Evolutionary conservation across 495 filamentous ascomycete species (phyloP).

Genomic region (Penicillium macrosclerotiorum): DNA sequence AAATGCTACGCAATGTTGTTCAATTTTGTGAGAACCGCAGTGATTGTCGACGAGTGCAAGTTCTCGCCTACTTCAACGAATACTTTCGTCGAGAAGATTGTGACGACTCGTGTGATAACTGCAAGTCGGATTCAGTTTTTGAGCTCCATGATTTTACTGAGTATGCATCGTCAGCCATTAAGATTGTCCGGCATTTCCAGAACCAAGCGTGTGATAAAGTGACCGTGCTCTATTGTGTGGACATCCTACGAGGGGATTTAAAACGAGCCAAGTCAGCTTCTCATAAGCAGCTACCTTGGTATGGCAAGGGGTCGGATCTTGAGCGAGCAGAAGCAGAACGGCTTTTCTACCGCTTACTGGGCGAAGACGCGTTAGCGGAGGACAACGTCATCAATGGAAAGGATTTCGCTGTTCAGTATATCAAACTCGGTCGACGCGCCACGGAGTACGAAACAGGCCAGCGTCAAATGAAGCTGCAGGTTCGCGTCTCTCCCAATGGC

Average conservation of each 20-base stretch:
- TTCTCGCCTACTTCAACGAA: constrained; percentile 92
- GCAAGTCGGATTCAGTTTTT: constrained; percentile 64
- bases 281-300: constrained; percentile 49
- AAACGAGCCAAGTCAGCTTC: constrained; percentile 47
- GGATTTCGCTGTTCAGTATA: constrained; percentile 59
- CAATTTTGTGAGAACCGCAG: constrained; percentile 84
- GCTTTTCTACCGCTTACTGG: constrained; percentile 59
- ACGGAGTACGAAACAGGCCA: constrained; percentile 49
- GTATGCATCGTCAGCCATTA: constrained; percentile 66
- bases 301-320: constrained; percentile 54
- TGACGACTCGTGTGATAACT: constrained; percentile 79
- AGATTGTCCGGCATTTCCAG: constrained; percentile 60
- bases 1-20: constrained; percentile 81
- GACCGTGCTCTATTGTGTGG: constrained; percentile 54
- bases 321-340: constrained; percentile 62
- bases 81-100: constrained; percentile 70
- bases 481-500: constrained; percentile 51
- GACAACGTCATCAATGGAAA: constrained; percentile 57
- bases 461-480: constrained; percentile 55
- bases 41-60: constrained; percentile 82
- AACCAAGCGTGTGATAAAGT: constrained; percentile 42
- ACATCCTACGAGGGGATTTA: constrained; percentile 58
- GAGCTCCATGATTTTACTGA: constrained; percentile 71
- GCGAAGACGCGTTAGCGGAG: constrained; percentile 60
- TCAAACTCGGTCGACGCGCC: constrained; percentile 55